phyloP scores from a whole-genome alignment of 257 asterid genomes.

The Hygrophila difformis region DNA sequence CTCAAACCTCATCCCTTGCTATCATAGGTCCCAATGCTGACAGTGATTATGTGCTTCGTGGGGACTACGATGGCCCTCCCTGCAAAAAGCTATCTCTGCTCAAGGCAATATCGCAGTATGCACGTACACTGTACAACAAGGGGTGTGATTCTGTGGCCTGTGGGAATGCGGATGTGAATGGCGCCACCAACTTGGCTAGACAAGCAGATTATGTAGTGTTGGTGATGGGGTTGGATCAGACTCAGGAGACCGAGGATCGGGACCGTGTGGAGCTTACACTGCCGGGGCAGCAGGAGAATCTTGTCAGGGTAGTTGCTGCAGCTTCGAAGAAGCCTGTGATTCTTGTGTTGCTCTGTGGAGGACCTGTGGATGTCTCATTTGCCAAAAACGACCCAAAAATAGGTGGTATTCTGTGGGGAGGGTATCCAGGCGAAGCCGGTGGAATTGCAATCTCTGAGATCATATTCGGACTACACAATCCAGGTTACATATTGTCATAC shows the following conservation, averaged over 20 bases:
- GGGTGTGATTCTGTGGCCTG: conserved; percentile 55
- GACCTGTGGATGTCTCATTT: conserved; percentile 61
- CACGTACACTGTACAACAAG: conserved; percentile 17
- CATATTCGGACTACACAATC: conserved; percentile 74
- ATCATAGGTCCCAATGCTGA: conserved; percentile 66
- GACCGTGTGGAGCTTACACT: conserved; percentile 56
- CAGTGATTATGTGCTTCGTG: conserved; percentile 39
- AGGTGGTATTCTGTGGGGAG: conserved; percentile 78
- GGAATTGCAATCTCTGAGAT: conserved; percentile 63
- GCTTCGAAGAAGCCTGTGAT: conserved; percentile 65
- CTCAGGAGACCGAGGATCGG: conserved; percentile 46
- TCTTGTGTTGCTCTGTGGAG: conserved; percentile 62
- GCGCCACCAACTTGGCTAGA: conserved; percentile 35
- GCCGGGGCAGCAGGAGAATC: conserved; percentile 63
- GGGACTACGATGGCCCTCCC: conserved; percentile 64
- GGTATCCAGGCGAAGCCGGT: conserved; percentile 92
- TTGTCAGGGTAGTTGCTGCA: conserved; percentile 45
- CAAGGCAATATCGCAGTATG: conserved; percentile 38
- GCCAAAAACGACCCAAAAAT: conserved; percentile 48
- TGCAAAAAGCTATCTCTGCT: conserved; percentile 43
- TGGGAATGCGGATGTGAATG: conserved; percentile 24
- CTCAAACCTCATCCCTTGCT: conserved; percentile 37
- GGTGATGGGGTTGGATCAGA: conserved; percentile 77
- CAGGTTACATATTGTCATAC: conserved; percentile 30
- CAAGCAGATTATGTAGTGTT: conserved; percentile 53